Evolutionary conservation across 1,284 basidiomycete genomes (phyloP).

Genomic region (Farysia itapuensis): DNA sequence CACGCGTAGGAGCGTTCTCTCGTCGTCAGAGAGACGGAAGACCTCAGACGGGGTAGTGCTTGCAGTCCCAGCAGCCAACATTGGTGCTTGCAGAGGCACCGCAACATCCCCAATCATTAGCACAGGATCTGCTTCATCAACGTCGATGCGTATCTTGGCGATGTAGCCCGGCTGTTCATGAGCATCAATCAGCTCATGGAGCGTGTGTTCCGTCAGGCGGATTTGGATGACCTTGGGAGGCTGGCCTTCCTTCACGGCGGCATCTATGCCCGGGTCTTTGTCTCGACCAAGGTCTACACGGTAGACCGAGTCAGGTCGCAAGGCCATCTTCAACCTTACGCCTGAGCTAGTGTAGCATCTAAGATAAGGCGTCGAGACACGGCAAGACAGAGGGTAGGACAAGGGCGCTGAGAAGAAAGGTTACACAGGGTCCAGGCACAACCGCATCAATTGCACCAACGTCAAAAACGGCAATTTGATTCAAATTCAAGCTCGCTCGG

Average conservation of each 20-base stretch:
- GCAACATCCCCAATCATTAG: constrained; percentile 13
- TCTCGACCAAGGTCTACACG: not conserved
- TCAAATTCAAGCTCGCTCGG: no score
- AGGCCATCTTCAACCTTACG: constrained; percentile 2
- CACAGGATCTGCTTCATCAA: constrained; percentile 8
- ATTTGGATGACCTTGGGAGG: constrained; percentile 1
- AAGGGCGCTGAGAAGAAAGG: no score
- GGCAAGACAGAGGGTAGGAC: no score
- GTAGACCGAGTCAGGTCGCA: constrained; percentile 4
- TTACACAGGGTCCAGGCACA: no score
- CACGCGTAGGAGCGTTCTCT: constrained; percentile 17
- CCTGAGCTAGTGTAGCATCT: no score
- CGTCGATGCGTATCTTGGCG: constrained; percentile 13
- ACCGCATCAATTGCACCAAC: no score
- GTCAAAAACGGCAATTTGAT: no score
- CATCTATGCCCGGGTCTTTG: not conserved
- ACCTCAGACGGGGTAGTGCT: constrained; percentile 21
- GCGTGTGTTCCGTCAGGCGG: constrained; percentile 2
- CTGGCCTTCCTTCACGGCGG: not conserved
- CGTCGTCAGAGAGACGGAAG: constrained; percentile 23
- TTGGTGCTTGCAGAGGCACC: constrained; percentile 14
- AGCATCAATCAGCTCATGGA: constrained; percentile 8
- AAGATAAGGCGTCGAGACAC: no score
- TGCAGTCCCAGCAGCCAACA: constrained; percentile 4
- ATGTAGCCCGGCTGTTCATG: not conserved